These are phyloP conservation scores for Penicillium antarcticum DNA, from an alignment of 495 filamentous ascomycete species.

Conservation along the genomic window DNA sequence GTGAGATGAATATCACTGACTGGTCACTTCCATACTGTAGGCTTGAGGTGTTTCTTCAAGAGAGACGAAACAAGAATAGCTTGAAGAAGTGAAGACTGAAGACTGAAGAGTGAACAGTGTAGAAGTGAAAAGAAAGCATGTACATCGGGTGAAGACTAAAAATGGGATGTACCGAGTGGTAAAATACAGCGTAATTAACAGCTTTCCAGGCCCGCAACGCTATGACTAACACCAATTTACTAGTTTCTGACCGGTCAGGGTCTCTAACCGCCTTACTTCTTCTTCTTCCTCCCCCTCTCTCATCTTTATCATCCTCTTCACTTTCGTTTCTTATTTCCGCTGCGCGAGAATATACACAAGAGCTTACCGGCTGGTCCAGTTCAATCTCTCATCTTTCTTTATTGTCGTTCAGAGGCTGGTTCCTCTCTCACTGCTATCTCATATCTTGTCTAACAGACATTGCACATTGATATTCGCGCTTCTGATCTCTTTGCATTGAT, in stretches of 20 bases:
- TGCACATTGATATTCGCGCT: constrained; percentile 6
- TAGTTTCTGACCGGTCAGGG: constrained; percentile 8
- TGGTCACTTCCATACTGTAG: constrained; percentile 4
- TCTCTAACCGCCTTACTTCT: constrained; percentile 14
- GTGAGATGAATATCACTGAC: constrained; percentile 16
- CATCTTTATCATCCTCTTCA: constrained; percentile 9
- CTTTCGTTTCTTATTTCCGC: constrained; percentile 42
- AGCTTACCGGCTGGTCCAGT: constrained; percentile 44
- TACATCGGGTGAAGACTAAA: too few relatives aligned
- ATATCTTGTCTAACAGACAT: neutral
- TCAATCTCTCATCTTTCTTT: constrained; percentile 31
- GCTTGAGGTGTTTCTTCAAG: too few relatives aligned
- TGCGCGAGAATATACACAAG: constrained; percentile 38
- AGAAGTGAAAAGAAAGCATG: too few relatives aligned
- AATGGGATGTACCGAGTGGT: too few relatives aligned
- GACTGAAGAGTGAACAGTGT: too few relatives aligned
- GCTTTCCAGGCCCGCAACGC: neutral
- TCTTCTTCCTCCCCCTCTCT: constrained; percentile 14
- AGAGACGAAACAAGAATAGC: too few relatives aligned
- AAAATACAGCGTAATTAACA: neutral
- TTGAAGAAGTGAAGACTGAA: too few relatives aligned
- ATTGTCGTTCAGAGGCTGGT: constrained; percentile 38
- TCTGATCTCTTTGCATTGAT: neutral
- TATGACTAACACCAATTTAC: constrained; percentile 3
- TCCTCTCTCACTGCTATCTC: constrained; percentile 18